phyloP scores from a whole-genome alignment of 2,329 filamentous ascomycete species.

The Trichothecium roseum region DNA sequence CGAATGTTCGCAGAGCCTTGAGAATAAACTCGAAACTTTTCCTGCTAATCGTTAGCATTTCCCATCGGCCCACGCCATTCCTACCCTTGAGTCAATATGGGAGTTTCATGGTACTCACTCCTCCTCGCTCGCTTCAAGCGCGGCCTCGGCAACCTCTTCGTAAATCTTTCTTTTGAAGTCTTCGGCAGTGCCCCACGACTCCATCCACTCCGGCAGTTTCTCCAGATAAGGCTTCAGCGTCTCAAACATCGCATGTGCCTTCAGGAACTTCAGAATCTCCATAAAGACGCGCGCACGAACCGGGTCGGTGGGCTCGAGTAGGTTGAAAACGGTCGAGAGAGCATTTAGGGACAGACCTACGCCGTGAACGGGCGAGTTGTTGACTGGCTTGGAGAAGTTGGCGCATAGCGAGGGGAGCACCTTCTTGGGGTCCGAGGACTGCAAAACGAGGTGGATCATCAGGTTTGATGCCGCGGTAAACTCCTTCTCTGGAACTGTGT shows the following conservation, averaged over 20 bases:
- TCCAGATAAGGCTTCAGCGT: conserved; percentile 74
- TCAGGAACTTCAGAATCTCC: conserved; percentile 77
- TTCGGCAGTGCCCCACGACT: conserved; percentile 70
- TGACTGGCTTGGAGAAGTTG: conserved; percentile 79
- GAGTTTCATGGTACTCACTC: conserved; percentile 42
- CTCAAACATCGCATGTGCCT: conserved; percentile 66
- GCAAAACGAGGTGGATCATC: conserved; percentile 82
- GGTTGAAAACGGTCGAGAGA: conserved; percentile 94
- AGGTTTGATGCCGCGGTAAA: conserved; percentile 95
- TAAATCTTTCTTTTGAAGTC: conserved; percentile 81
- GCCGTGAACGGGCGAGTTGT: conserved; percentile 76
- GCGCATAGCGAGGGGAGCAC: conserved; percentile 82
- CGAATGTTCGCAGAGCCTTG: conserved; percentile 51
- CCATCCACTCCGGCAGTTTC: conserved; percentile 72
- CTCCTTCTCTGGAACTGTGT: conserved; percentile 87
- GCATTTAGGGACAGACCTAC: conserved; percentile 79
- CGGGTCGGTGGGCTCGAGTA: conserved; percentile 64
- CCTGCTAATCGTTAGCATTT: conserved; percentile 19
- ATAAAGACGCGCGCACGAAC: conserved; percentile 85
- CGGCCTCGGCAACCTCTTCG: conserved; percentile 70
- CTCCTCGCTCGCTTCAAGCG: conserved; percentile 66
- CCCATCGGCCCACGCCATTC: neutral
- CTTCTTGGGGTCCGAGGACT: conserved; percentile 75
- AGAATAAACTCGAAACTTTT: conserved; percentile 58
- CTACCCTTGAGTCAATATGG: neutral